Base-by-base conservation (phyloP, 2,329 filamentous ascomycete species). In the Arthroderma uncinatum region DNA sequence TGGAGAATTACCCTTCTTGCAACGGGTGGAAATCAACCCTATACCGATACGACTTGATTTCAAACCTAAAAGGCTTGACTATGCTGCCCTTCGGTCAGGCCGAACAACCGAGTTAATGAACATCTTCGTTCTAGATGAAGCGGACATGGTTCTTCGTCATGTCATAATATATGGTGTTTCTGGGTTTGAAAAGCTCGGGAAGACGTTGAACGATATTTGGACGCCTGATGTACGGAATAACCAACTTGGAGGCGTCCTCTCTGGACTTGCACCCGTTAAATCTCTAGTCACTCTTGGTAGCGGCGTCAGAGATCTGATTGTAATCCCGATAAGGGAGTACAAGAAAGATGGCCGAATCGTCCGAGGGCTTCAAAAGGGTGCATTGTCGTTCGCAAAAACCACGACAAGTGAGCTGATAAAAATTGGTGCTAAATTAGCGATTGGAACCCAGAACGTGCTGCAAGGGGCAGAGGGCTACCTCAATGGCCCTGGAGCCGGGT, bases 31-130 rank as follows among this genome's bases (percentile, higher is more conserved):
- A 72, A 79, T 98, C 50, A 87, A 89, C 62, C 82, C 87, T 2
- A 82, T 98, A 23, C 84, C 84, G 1, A 80, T 98, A 57, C 90
- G 87, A 66, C 82, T 94, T 2, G 93, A 98, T 71, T 98, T 98
- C 74, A 98, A 98, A 70, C 93, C 93, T 7, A 97, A 98, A 72
- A 83, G 89, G n/a, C 89, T 98, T 16, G 92, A 98, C 70, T 98
- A 98, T 64, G 88, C 85, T 0, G 91, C 91, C 2, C 80, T 98
- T 2, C 84, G 91, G 25, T 96, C 93, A 1, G 93, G 93, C 1
- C 89, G 89, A 63, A 97, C 93, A 0, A 95, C 89, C 0, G 93
- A 98, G 70, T 95, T 98, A 66, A 97, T 97, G 91, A 98, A 98
- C 70, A 96, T 98, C 68, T 81, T 98, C 62, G 87, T 92, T 12